Evolutionary conservation across 1,284 basidiomycete species (phyloP).

Genomic region (Boletus coffeatus): DNA sequence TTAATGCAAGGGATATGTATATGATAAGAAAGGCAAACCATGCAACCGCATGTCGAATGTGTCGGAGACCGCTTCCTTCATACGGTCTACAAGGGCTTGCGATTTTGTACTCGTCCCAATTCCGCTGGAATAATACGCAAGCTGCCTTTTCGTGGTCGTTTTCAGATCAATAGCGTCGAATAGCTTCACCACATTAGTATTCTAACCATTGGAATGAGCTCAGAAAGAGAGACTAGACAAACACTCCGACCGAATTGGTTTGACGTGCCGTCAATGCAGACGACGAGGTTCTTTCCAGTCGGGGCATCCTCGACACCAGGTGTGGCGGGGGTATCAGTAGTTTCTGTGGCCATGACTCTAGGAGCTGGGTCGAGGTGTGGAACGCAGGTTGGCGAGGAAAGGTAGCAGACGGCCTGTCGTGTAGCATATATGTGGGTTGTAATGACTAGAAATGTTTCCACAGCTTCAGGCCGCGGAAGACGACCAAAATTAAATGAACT

Average conservation of each 20-base stretch:
- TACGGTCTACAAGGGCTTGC: neutral
- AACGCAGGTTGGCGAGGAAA: neutral
- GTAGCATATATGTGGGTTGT: neutral
- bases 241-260: neutral
- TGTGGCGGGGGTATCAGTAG: neutral
- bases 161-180: neutral
- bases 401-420: neutral
- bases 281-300: neutral
- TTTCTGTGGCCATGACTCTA: neutral
- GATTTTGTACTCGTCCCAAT: neutral
- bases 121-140: neutral
- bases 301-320: neutral
- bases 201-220: neutral
- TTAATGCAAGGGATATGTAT: neutral
- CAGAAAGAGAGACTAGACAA: neutral
- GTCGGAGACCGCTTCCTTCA: neutral
- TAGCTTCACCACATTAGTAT: neutral
- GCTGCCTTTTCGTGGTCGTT: neutral
- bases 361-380: neutral
- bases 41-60: neutral
- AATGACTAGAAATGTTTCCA: neutral
- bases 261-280: neutral
- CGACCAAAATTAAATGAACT: too few species aligned
- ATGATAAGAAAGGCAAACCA: neutral
- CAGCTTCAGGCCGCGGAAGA: neutral